Conservation (phyloP, 352 stramenopile species). For the Blastocystis sp. region DNA sequence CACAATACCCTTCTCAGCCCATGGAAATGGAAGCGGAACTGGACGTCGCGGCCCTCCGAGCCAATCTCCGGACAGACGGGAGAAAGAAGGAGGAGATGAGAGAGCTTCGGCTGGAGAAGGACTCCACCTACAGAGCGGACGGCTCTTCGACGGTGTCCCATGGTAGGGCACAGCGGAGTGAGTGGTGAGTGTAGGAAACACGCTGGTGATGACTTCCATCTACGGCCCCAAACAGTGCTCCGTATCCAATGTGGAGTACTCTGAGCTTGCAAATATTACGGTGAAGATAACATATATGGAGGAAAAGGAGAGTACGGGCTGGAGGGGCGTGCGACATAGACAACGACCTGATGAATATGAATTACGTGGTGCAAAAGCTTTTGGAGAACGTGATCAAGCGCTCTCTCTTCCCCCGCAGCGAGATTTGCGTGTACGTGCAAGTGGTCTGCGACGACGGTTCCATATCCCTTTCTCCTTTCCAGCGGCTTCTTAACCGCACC, state of each 20-base stretch:
- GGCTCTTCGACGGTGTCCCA: slow-evolving; percentile 46
- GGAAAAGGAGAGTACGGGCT: slow-evolving; percentile 33
- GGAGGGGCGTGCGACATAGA: background rate
- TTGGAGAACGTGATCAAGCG: slow-evolving; percentile 65
- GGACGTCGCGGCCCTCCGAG: slow-evolving; percentile 47
- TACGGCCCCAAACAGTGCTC: slow-evolving; percentile 41
- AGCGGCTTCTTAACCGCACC: background rate
- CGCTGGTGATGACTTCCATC: slow-evolving; percentile 22
- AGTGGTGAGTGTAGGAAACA: background rate
- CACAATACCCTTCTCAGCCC: background rate
- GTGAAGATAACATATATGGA: slow-evolving; percentile 63
- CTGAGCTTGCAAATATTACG: slow-evolving; percentile 18
- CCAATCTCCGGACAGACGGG: slow-evolving; percentile 49
- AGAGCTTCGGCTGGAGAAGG: slow-evolving; percentile 55
- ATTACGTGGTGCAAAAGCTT: slow-evolving; percentile 38
- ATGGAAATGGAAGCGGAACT: slow-evolving; percentile 47
- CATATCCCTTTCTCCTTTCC: slow-evolving; percentile 10
- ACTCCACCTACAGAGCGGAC: slow-evolving; percentile 58
- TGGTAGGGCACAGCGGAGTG: background rate
- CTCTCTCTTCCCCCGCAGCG: slow-evolving; percentile 55
- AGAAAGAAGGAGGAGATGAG: slow-evolving; percentile 59
- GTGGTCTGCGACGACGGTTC: slow-evolving; percentile 59
- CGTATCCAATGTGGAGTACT: slow-evolving; percentile 6
- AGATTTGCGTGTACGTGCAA: slow-evolving; percentile 42
- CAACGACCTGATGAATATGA: slow-evolving; percentile 23